These are phyloP conservation scores for Neonectria coccinea DNA, from an alignment of 2,329 filamentous ascomycete genomes.

Conservation along the genomic window DNA sequence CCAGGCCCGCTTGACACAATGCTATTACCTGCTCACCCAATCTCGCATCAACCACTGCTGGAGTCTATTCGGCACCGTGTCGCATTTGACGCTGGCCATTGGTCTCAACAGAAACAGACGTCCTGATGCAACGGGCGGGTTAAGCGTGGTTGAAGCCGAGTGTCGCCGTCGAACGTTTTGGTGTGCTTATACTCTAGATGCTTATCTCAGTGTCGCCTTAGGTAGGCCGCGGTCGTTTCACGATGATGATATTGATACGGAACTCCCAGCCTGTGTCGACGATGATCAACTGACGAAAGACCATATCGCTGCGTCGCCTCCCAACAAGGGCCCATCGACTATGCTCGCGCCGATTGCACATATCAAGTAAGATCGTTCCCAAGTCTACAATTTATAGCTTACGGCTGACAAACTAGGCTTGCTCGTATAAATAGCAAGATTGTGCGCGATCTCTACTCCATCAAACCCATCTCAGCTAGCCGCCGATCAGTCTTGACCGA, in stretches of 20 bases:
- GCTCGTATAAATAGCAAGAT: slow-evolving; percentile 52
- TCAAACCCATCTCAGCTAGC: slow-evolving; percentile 48
- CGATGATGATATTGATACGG: slow-evolving; percentile 43
- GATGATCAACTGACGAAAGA: slow-evolving; percentile 37
- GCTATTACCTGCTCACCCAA: slow-evolving; percentile 57
- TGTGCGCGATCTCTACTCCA: slow-evolving; percentile 51
- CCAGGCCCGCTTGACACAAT: slow-evolving; percentile 57
- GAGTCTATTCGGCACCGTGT: slow-evolving; percentile 58
- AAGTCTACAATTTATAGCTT: too few species aligned
- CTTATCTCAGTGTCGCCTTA: slow-evolving; percentile 41
- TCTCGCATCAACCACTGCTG: slow-evolving; percentile 62
- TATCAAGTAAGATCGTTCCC: slow-evolving; percentile 45
- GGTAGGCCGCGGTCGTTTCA: slow-evolving; percentile 42
- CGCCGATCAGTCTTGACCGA: slow-evolving; percentile 44
- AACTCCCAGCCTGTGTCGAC: slow-evolving; percentile 41
- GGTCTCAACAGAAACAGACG: slow-evolving; percentile 43
- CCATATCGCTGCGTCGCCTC: slow-evolving; percentile 27
- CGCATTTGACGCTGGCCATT: slow-evolving; percentile 54
- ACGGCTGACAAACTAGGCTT: slow-evolving; percentile 40
- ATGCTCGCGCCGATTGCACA: slow-evolving; percentile 54
- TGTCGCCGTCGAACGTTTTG: slow-evolving; percentile 42
- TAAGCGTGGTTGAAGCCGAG: slow-evolving; percentile 39
- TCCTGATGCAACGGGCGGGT: slow-evolving; percentile 24
- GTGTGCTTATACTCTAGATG: slow-evolving; percentile 43
- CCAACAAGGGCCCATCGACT: slow-evolving; percentile 31